A percentile compares a stretch with the other conserved stretches of the same genome.
Evolutionary conservation across 495 filamentous ascomycete species (phyloP).

Genomic region (Annulohypoxylon moriforme): DNA sequence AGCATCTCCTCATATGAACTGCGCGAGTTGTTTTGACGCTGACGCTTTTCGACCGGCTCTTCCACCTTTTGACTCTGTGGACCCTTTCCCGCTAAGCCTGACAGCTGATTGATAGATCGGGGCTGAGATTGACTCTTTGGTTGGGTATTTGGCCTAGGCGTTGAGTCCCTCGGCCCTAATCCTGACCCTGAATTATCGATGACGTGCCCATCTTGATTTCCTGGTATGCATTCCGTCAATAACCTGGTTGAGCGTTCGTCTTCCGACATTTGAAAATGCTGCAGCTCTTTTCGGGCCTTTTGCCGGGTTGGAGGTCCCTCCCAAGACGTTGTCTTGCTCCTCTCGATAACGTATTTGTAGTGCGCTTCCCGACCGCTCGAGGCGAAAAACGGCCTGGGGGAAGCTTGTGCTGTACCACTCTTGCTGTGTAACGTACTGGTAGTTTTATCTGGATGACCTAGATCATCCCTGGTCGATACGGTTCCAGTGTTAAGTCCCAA

Average conservation of each 20-base stretch:
- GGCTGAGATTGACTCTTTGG: conserved; percentile 16
- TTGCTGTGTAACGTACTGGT: not conserved
- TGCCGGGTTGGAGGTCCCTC: conserved; percentile 23
- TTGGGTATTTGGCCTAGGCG: conserved; percentile 7
- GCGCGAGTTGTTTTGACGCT: conserved; percentile 20
- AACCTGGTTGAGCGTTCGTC: conserved; percentile 18
- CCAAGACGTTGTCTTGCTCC: conserved; percentile 34
- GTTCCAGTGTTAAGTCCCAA: too few relatives aligned
- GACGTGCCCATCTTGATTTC: not conserved
- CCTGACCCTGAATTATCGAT: not conserved
- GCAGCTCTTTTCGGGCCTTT: conserved; percentile 31
- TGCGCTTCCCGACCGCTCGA: conserved; percentile 28
- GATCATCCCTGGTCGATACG: not conserved
- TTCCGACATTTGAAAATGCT: conserved; percentile 28
- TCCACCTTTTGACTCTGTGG: conserved; percentile 11
- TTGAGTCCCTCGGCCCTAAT: not conserved
- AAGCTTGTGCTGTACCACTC: not conserved
- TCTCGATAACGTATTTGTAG: conserved; percentile 37
- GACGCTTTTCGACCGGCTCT: conserved; percentile 5
- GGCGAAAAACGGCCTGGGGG: conserved; percentile 38
- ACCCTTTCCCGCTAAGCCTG: not conserved
- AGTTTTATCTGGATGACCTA: not conserved
- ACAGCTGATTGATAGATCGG: conserved; percentile 33
- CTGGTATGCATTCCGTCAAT: not conserved
- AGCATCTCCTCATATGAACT: conserved; percentile 47